Evolutionary conservation across 2,329 filamentous ascomycete genomes (phyloP), one percentile per base, ranked within the genome.

Genomic region (Epichloe baconii): DNA sequence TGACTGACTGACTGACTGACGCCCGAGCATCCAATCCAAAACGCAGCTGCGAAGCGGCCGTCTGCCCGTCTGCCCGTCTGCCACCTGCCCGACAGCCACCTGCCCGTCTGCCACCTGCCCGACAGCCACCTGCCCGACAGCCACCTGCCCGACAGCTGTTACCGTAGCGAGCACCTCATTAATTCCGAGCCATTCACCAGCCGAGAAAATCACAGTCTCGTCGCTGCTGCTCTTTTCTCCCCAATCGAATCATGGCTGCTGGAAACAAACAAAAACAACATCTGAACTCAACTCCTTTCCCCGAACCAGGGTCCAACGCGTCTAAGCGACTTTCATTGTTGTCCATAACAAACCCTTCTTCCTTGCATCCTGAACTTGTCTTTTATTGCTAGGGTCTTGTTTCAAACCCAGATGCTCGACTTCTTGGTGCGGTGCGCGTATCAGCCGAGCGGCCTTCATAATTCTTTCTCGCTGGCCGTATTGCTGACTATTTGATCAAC

Each of bases 101-200:
- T 56, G 53, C 48, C 51, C 34, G 14, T 17, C 26, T 31, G 26
- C 8, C 26, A 31, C 26, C 8, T 31, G 26, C 26, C n/a, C 11
- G 41, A 21, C 49, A 44, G 52, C 47, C 54, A 50, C 47, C 51
- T 56, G 53, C 48, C n/a, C 11, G 41, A 21, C 49, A 44, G 52
- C 47, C 54, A 50, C 47, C 51, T 56, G 53, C 48, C 51, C 34
- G 14, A 38, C 52, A 42, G 14, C 23, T 35, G 17, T 21, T 23
- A 14, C 12, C 31, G 21, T 21, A 44, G 34, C 48, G 41, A 36
- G 43, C 47, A 21, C 19, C 10, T 17, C 11, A 5, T 26, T 38
- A 2, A 7, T 15, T 23, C 15, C 11, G 15, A 26, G 46, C 38
- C 38, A 48, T 11, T 43, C 47, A 43, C 15, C 23, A 31, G 12